phyloP scores from a whole-genome alignment of 768 basidiomycete genomes.

The Termitomyces sp. region DNA sequence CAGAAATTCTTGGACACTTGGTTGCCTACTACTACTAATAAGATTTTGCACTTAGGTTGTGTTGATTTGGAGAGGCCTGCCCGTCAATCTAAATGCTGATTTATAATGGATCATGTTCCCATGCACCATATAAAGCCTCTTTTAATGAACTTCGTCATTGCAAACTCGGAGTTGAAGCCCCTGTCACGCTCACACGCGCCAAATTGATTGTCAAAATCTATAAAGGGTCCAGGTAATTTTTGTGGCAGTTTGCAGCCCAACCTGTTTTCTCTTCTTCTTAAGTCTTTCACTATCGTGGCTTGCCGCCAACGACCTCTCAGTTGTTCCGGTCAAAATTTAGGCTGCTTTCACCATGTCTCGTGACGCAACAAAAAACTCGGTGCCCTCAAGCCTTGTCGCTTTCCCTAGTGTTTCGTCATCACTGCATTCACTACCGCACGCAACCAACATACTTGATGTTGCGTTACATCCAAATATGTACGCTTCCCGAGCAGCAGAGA shows the following conservation, averaged over 20 bases:
- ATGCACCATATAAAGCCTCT: slow-evolving; percentile 17
- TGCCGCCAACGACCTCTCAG: slow-evolving; percentile 11
- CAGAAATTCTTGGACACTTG: slow-evolving; percentile 1
- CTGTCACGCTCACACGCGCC: slow-evolving; percentile 27
- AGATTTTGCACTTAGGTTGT: too few species aligned
- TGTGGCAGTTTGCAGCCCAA: slow-evolving; percentile 18
- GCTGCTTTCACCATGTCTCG: slow-evolving; percentile 26
- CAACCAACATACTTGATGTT: slow-evolving; percentile 63
- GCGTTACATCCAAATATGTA: slow-evolving; percentile 69
- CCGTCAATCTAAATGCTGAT: slow-evolving; percentile 7
- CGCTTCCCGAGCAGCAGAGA: slow-evolving; percentile 60
- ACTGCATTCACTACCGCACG: slow-evolving; percentile 65
- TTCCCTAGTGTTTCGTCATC: slow-evolving; percentile 67
- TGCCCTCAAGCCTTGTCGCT: slow-evolving; percentile 56
- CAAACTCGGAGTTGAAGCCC: slow-evolving; percentile 21
- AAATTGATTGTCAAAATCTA: slow-evolving; percentile 15
- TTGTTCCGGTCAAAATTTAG: slow-evolving; percentile 5
- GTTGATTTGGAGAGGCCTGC: not conserved
- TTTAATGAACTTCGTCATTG: slow-evolving; percentile 19
- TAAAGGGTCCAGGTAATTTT: slow-evolving; percentile 26
- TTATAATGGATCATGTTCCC: slow-evolving; percentile 14
- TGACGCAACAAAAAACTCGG: slow-evolving; percentile 29
- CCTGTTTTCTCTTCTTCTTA: slow-evolving; percentile 14
- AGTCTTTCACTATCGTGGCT: slow-evolving; percentile 10
- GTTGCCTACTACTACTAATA: slow-evolving; percentile 3